Base-by-base conservation (phyloP, 306 rosid species). In the Cucumis melo region DNA sequence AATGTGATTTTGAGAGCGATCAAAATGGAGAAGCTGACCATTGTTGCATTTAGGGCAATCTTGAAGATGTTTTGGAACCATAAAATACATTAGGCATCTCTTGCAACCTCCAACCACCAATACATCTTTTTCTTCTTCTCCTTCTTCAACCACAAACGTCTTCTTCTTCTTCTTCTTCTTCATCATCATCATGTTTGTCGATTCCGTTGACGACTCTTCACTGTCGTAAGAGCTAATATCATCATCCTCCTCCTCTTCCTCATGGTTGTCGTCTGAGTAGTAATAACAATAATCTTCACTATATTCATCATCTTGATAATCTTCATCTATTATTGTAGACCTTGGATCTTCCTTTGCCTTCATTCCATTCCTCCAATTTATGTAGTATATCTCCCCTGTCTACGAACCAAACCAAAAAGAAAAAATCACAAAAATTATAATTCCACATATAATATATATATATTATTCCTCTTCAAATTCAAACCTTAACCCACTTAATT, bases 71-170 rank as follows among this genome's bases (percentile, higher is more conserved):
- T 91, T 94, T 8, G 98, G 96, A 58, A 94, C 95, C 98, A 94
- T 94, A 87, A 90, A 89, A 80, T 94, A 94, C 97, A 94, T 94
- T 61, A 91, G 84, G 82, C 98, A 94, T 78, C 84, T 86, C 86
- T 90, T 91, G 95, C 98, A 94, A 5, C 98, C 98, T 19, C 91
- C 97, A 73, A 94, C 98, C 41, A 94, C 98, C 80, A 94, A 84
- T 63, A 94, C 97, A 77, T 88, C 83, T 57, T 84, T 85, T 70
- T 84, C 86, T 68, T 79, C 80, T 11, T 24, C 73, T n/a, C n/a
- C n/a, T 15, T 81, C 17, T n/a, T 77, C 32, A 2, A 4, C 55
- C 55, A 13, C 55, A 5, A 50, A 50, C 7, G 20, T 81, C 77
- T 54, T 81, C 11, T 64, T 32, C 8, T 78, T 41, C 4, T 10